Base-by-base conservation (phyloP, 208 protist genomes). In the Balamuthia mandrillaris region DNA sequence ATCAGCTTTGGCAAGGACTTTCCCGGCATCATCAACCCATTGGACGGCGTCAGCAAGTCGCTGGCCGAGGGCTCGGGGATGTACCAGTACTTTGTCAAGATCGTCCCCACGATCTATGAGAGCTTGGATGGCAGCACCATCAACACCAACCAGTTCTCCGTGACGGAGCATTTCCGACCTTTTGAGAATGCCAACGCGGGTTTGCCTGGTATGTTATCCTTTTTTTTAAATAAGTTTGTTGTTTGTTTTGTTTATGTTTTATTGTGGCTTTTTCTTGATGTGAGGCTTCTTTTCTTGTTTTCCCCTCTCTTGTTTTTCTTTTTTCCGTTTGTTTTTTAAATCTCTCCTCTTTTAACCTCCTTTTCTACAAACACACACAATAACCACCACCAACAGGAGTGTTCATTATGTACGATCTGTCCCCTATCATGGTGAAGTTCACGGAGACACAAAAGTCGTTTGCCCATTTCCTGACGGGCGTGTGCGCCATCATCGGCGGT, bases 401-500 rank as follows among this genome's bases (percentile, higher is more conserved):
- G 4, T 92, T 95, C 29, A 96, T 98, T 84, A 93, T 93, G 82
- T 96, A 96, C 70, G 95, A 97, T 61, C 66, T 97, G 14, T 96
- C 95, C 14, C 95, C 96, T 44, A 96, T 98, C 75, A 91, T 93
- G 42, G 94, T 97, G 14, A 85, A 90, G 58, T 94, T 96, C 79
- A 88, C 85, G 3, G 88, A 95, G 45, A 70, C 81, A 7, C 87
- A 90, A 0, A 88, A 92, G 31, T 94, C 91, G 29, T 95, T 97
- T 60, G 70, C 90, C 0, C 94, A 96, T 75, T 97, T 98, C 85
- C 66, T 98, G 7, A 97, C 96, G 0, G 92, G 92, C 74, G 89
- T 97, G 9, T 97, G 95, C 82, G 96, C 96, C 44, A 97, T 97
- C 66, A 87, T 98, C 37, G 96, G 96, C 14, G 96, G 96, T 39